Evolutionary conservation across 345 rosid species (phyloP), one percentile per base, ranked within the genome.

Genomic region (Salix purpurea): DNA sequence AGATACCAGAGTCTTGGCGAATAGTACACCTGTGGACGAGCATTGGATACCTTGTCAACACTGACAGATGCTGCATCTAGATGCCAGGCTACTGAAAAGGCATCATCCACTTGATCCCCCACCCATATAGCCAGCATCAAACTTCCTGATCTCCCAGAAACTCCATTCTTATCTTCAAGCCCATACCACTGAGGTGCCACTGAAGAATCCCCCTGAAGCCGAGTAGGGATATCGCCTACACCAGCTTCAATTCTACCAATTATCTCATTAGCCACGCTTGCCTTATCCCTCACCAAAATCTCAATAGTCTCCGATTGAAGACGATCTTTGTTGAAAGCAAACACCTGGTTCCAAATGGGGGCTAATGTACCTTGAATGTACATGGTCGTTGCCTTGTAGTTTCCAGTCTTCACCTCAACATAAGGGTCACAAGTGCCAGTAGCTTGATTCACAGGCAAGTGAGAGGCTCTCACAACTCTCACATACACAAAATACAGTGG

Each of bases 91-190:
- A 74, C 75, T 0, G 86, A 68, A 74, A 80, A 88, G 2, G 83
- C 88, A 30, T 81, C 84, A 70, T 88, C 88, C 0, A 87, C 84
- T 72, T 88, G 89, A 28, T 83, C 83, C 26, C 89, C 87, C 60
- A 83, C 72, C 91, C 89, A 88, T 32, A 82, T 60, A 18, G 88
- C 81, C 58, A 84, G 58, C 89, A 88, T 83, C 42, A 88, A 18
- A 61, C 80, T 86, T 9, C 87, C 88, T 39, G 24, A 58, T 58
- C 64, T 61, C 12, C 58, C 77, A 74, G 79, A 74, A 3, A 15
- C 50, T 15, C 86, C 85, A 36, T 82, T 68, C 18, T 39, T 60
- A 66, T 83, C 83, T 73, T 82, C 81, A 36, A 88, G 50, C 28
- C 73, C 78, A 28, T 85, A 80, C 89, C 88, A 85, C 61, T 85